Evolutionary conservation across 2,329 filamentous ascomycete genomes (phyloP).

Genomic region (Paecilomyces dactylethromorphus): DNA sequence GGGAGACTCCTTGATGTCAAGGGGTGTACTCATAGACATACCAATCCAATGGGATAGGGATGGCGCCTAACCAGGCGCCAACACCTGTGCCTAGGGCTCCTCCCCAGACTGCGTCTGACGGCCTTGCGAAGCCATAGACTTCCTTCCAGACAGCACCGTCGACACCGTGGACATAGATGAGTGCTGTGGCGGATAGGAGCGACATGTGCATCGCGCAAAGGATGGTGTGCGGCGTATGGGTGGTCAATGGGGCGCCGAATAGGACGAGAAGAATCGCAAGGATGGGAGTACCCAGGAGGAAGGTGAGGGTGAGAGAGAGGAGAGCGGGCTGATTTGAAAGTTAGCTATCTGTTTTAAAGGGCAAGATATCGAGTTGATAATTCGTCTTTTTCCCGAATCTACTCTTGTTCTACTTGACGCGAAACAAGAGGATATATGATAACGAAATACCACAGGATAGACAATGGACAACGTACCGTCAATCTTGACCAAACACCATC

Average conservation of each 20-base stretch:
- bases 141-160: conserved; percentile 64
- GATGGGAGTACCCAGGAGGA: conserved; percentile 50
- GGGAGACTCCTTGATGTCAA: too few species aligned
- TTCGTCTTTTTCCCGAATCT: conserved; percentile 3
- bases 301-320: conserved; percentile 55
- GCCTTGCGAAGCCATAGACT: conserved; percentile 60
- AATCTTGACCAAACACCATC: conserved; percentile 15
- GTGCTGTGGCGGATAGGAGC: conserved; percentile 67
- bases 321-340: conserved; percentile 54
- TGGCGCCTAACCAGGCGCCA: conserved; percentile 87
- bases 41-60: conserved; percentile 96
- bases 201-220: conserved; percentile 77
- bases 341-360: background rate
- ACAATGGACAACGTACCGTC: conserved; percentile 14
- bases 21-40: conserved; percentile 21
- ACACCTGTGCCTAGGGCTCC: conserved; percentile 69
- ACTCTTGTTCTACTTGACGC: background rate
- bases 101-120: conserved; percentile 79
- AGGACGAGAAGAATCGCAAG: conserved; percentile 64
- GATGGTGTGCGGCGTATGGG: conserved; percentile 69
- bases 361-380: background rate
- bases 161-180: conserved; percentile 81
- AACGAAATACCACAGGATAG: background rate
- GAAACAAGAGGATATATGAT: background rate
- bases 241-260: conserved; percentile 85